Percentiles rank a stretch among this genome's conserved stretches.
Conservation (phyloP, 495 filamentous ascomycete genomes). For the Neurospora sp. region DNA sequence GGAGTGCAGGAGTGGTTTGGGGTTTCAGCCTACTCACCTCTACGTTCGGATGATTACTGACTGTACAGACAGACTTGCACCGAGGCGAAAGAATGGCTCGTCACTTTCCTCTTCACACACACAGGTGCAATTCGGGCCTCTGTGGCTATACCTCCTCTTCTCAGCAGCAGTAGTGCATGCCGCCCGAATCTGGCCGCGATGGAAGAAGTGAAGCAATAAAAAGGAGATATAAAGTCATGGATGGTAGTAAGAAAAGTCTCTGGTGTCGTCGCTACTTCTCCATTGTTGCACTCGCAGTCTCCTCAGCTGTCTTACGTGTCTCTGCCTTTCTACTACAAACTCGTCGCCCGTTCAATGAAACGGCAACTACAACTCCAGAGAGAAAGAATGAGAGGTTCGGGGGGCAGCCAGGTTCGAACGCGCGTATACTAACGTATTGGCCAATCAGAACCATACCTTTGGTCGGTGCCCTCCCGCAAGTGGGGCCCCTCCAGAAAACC, state of each 20-base stretch:
- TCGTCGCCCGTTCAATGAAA: neutral
- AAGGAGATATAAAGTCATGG: neutral
- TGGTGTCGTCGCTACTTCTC: neutral
- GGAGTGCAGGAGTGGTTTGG: neutral
- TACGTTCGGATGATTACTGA: neutral
- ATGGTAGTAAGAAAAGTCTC: neutral
- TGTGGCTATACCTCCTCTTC: neutral
- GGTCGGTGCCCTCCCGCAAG: neutral
- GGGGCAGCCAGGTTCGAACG: neutral
- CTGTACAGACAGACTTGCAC: neutral
- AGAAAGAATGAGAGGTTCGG: neutral
- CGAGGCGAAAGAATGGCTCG: neutral
- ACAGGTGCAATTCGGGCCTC: neutral
- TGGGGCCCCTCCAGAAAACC: neutral
- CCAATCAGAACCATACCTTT: neutral
- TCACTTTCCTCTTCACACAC: neutral
- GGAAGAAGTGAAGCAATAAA: neutral
- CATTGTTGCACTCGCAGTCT: neutral
- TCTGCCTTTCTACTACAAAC: neutral
- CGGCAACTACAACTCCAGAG: neutral
- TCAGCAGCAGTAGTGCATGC: neutral
- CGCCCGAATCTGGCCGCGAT: neutral
- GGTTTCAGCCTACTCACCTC: neutral
- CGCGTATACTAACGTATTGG: neutral
- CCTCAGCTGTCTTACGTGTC: neutral